Conservation (phyloP, 176 grass and related monocot genomes). For the Carex littledalei region DNA sequence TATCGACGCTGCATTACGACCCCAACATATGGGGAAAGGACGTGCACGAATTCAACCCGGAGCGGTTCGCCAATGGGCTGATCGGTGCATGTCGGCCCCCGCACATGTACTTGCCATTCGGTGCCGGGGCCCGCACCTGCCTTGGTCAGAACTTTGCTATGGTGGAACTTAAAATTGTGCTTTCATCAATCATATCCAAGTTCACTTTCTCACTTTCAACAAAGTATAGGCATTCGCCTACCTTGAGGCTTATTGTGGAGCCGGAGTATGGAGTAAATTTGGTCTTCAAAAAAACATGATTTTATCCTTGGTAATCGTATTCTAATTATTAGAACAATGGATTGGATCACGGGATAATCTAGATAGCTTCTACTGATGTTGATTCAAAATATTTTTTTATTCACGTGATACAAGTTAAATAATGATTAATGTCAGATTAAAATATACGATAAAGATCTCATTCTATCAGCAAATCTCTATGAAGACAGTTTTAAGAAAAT, state of each 20-base stretch:
- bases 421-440: too few relatives aligned
- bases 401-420: too few relatives aligned
- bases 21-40: constrained; percentile 63
- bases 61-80: constrained; percentile 49
- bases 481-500: too few relatives aligned
- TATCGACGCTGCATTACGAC: constrained; percentile 87
- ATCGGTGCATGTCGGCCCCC: constrained; percentile 44
- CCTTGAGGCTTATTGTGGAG: constrained; percentile 73
- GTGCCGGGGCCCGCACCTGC: constrained; percentile 81
- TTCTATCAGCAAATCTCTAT: too few relatives aligned
- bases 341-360: neutral
- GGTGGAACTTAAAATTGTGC: constrained; percentile 78
- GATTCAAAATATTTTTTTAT: neutral
- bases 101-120: constrained; percentile 78
- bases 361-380: neutral
- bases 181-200: constrained; percentile 70
- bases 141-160: constrained; percentile 92
- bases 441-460: too few relatives aligned
- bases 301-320: neutral
- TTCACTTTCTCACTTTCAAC: constrained; percentile 55
- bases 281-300: constrained; percentile 23
- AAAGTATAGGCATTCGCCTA: constrained; percentile 57
- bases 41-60: constrained; percentile 69
- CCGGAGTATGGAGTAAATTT: constrained; percentile 76
- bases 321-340: neutral